Base-by-base conservation (phyloP, 352 stramenopile genomes). In the Aphanomyces astaci region DNA sequence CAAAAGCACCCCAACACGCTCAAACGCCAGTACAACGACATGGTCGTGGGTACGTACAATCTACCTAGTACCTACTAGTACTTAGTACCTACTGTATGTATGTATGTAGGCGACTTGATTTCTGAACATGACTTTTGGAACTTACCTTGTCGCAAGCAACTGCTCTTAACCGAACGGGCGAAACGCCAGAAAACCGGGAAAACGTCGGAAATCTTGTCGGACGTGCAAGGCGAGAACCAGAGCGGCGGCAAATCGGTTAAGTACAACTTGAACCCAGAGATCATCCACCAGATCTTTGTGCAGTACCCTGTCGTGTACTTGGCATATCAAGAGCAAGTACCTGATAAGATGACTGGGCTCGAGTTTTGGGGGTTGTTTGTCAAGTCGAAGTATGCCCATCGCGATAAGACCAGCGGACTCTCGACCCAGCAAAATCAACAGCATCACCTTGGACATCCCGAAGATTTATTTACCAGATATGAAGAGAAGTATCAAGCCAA, bases 241-340 rank as follows among this genome's bases (percentile, higher is more conserved):
- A 71, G 79, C 4, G 75, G 77, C 27, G 82, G 83, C 11, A 89
- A 92, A 40, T 81, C 89, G 28, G 81, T 95, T 74, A 95, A 95
- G 74, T 95, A 95, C 73, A 95, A 95, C 45, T 73, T 95, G 53
- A 95, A 95, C 49, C 84, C 85, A 0, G 84, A 95, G 28, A 86
- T 93, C 51, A 93, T 95, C 70, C 86, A 95, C 66, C 86, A 95
- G 75, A 95, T 95, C 64, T 95, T 95, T 39, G 88, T 92, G 59
- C 86, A 95, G 73, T 95, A 93, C 72, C 86, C 86, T 45, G 84
- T 86, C 1, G 85, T 95, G 64, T 86, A 95, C 70, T 75, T 90
- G 45, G 86, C 86, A 32, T 95, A 95, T 73, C 76, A 91, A 71
- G 79, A 75, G 31, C 86, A 92, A 72, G 86, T 95, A 55, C 86